A percentile compares a stretch with the other conserved stretches of the same genome.
phyloP scores from a whole-genome alignment of 2,329 filamentous ascomycete species.

The Scedosporium boydii region DNA sequence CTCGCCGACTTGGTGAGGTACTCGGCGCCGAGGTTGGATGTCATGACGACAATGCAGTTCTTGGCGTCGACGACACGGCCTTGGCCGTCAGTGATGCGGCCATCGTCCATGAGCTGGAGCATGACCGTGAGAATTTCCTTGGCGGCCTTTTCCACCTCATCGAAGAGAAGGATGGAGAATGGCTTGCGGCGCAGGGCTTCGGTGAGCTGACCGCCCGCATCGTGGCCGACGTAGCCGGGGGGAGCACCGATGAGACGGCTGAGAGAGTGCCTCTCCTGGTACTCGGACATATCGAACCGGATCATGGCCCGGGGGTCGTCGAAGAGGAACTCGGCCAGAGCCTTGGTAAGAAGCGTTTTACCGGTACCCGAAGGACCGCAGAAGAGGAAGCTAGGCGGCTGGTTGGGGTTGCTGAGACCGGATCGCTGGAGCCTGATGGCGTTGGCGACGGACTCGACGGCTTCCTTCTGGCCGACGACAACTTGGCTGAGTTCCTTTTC shows the following conservation, averaged over 20 bases:
- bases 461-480: slow-evolving; percentile 90
- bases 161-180: slow-evolving; percentile 95
- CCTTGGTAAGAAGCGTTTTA: slow-evolving; percentile 95
- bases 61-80: slow-evolving; percentile 88
- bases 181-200: slow-evolving; percentile 88
- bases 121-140: slow-evolving; percentile 96
- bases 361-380: slow-evolving; percentile 97
- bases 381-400: slow-evolving; percentile 96
- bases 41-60: slow-evolving; percentile 99
- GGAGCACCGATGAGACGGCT: slow-evolving; percentile 97
- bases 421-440: slow-evolving; percentile 93
- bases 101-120: slow-evolving; percentile 98
- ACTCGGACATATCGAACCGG: slow-evolving; percentile 98
- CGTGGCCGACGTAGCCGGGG: slow-evolving; percentile 93
- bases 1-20: slow-evolving; percentile 73
- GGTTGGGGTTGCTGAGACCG: slow-evolving; percentile 89
- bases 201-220: slow-evolving; percentile 89
- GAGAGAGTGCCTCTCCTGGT: slow-evolving; percentile 91
- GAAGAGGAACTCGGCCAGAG: slow-evolving; percentile 94
- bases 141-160: slow-evolving; percentile 96
- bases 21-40: slow-evolving; percentile 91
- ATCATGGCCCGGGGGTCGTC: slow-evolving; percentile 98
- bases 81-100: slow-evolving; percentile 96
- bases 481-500: slow-evolving; percentile 74
- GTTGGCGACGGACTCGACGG: slow-evolving; percentile 86